phyloP scores from a whole-genome alignment of 2,329 filamentous ascomycete genomes.

The Xylariales sp. region DNA sequence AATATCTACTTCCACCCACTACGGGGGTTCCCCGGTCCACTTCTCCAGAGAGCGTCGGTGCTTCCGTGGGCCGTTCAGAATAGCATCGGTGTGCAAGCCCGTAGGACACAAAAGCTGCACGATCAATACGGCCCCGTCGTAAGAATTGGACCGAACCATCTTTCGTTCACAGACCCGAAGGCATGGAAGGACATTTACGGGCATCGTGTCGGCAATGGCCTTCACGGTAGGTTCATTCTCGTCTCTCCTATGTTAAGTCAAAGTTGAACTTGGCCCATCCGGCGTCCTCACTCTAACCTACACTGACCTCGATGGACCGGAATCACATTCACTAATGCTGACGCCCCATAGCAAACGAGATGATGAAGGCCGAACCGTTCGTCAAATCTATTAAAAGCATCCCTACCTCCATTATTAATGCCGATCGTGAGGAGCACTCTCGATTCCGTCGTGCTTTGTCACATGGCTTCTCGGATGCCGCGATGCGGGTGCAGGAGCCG shows the following conservation, averaged over 20 bases:
- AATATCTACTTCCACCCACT: conserved; percentile 49
- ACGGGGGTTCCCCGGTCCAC: conserved; percentile 44
- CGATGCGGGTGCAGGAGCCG: conserved; percentile 49
- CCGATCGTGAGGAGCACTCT: conserved; percentile 47
- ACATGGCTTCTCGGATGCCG: conserved; percentile 48
- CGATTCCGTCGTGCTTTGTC: conserved; percentile 47
- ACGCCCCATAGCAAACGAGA: conserved; percentile 38
- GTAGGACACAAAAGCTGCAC: conserved; percentile 44
- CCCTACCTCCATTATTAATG: conserved; percentile 47
- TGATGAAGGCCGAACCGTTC: conserved; percentile 42
- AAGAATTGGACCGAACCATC: conserved; percentile 44
- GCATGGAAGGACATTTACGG: conserved; percentile 53
- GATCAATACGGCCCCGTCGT: conserved; percentile 40
- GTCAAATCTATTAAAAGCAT: conserved; percentile 35
- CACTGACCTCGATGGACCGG: neutral
- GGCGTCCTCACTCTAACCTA: neutral
- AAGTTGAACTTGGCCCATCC: neutral
- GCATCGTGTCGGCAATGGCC: conserved; percentile 44
- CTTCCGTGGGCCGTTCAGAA: conserved; percentile 45
- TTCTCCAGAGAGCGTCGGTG: conserved; percentile 39
- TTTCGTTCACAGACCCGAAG: conserved; percentile 47
- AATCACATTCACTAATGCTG: neutral
- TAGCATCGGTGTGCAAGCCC: conserved; percentile 40
- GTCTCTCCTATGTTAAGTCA: too few species aligned
- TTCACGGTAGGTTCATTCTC: conserved; percentile 28